Base-by-base conservation (phyloP, 2,329 filamentous ascomycete genomes). In the Claviceps sp. region DNA sequence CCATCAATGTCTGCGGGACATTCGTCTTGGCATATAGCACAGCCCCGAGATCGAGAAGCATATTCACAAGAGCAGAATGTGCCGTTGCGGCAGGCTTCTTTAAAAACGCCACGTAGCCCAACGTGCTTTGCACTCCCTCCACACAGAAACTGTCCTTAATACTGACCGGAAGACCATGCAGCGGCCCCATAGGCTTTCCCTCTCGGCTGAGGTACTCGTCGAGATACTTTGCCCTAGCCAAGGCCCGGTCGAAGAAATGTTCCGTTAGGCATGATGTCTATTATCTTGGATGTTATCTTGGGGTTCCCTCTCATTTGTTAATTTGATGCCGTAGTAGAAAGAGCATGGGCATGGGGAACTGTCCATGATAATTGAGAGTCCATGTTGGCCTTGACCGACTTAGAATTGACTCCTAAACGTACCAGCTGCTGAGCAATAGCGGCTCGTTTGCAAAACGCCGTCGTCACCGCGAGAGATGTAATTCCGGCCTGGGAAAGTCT, bases 1-100 rank as follows among this genome's bases (percentile, higher is more conserved):
- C 75, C 54, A 82, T 81, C 79, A 85, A 81, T 63, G 77, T 78
- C 14, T 79, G 82, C 0, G 75, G 73, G 6, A 77, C 64, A 54
- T 73, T 77, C 4, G 76, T 77, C 63, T 78, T 64, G 59, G 56
- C 59, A 37, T 63, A 64, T 0, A 64, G n/a, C 11, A 64, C 61
- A 3, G 61, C 62, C 11, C 62, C 62, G 0, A 57, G 56, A 4
- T 60, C 58, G 1, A 62, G 49, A 1, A 64, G 50, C 3, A 64
- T 38, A 3, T 64, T 47, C 0, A 64, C 62, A 2, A 64, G 48
- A 0, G 62, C 54, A 5, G 62, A 57, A 30, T 58, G 61, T 7
- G 50, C 47, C 2, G 57, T 51, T 1, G 59, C 36, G 1, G 58
- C 54, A 2, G 59, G 56, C 1, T 56, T 54, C 5, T 56, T 57